Base-by-base conservation (phyloP, 2,329 filamentous ascomycete genomes). In the Chrysoporthe puriensis region DNA sequence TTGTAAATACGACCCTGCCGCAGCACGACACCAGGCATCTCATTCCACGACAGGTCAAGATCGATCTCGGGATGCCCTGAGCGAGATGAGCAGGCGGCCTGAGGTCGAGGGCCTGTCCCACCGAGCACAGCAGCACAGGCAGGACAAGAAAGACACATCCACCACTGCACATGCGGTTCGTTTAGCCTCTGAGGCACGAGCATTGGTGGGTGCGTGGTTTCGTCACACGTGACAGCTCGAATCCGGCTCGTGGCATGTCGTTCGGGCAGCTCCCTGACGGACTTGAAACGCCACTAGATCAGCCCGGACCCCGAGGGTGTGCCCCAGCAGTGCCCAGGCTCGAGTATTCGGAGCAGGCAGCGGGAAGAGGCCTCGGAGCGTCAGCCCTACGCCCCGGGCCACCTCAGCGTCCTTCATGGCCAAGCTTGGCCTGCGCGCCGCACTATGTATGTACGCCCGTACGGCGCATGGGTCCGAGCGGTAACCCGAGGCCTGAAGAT, bases 241-340 rank as follows among this genome's bases (percentile, higher is more conserved):
- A n/a, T 4, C 5, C 13, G 40, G 36, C n/a, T 4, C n/a, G 4
- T 18, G 8, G 34, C 46, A 34, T 43, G 18, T 26, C 16, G n/a
- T 32, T 21, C n/a, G 6, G 9, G 57, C 21, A 42, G 36, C n/a
- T 32, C 36, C 54, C 54, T 34, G 16, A 57, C 34, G 36, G 13
- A 52, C 21, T n/a, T 54, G 61, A 63, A 63, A 63, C 61, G 48
- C 46, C 61, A 40, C 61, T 63, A 63, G 26, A 57, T 16, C 3
- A 54, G 3, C 26, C 50, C 48, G 9, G 14, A 54, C 26, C 26
- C 50, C 50, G 50, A 54, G 50, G 21, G 14, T 16, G 26, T 26
- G 26, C 26, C 26, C 26, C 26, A 26, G 26, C 26, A 26, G 26
- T 26, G 26, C 26, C 26, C 2, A 26, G 26, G 26, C 26, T 26